These are phyloP conservation scores for Linnemannia hyalina DNA, from an alignment of 192 early-diverging fungal species.

Conservation along the genomic window DNA sequence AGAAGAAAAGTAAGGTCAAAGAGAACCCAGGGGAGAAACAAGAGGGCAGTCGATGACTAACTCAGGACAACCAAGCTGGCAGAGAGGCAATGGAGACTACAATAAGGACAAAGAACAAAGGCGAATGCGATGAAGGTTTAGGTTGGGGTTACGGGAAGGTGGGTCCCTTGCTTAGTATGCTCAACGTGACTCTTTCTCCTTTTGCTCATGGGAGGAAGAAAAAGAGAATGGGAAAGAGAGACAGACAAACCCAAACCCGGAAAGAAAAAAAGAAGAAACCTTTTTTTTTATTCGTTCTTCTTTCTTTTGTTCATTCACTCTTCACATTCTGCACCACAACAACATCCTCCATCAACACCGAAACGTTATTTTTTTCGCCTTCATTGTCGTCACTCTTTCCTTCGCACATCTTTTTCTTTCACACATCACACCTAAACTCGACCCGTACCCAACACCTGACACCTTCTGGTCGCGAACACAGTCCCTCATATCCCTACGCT, in stretches of 20 bases:
- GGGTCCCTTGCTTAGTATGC: neutral
- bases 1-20: neutral
- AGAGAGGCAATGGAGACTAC: neutral
- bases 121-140: neutral
- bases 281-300: neutral
- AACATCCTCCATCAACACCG: neutral
- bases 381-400: neutral
- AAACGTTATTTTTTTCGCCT: neutral
- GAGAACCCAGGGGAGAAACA: neutral
- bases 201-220: no score
- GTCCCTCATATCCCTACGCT: neutral
- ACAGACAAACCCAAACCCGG: neutral
- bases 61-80: neutral
- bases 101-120: neutral
- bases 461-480: neutral
- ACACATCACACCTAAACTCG: neutral
- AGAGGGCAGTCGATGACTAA: neutral
- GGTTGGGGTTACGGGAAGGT: neutral
- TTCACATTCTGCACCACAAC: neutral
- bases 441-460: neutral
- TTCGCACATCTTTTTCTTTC: neutral
- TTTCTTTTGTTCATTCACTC: conserved; percentile 1
- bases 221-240: neutral
- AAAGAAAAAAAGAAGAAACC: neutral
- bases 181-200: neutral